Percentiles rank a stretch among this genome's conserved stretches.
phyloP scores from a whole-genome alignment of 2,329 filamentous ascomycete genomes.

The Fusarium stilboides region DNA sequence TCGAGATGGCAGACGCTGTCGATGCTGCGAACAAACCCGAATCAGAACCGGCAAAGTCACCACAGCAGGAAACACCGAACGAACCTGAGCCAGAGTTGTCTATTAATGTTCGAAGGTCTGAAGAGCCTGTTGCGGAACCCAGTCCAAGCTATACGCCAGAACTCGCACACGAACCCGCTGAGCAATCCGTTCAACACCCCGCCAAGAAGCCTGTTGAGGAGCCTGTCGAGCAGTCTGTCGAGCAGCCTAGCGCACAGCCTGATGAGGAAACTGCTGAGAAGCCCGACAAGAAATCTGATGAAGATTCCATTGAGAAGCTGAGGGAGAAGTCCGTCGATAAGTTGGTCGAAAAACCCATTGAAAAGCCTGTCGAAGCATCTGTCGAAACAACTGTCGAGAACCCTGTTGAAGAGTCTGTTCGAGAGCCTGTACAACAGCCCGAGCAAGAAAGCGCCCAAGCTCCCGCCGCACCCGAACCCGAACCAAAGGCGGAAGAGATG shows the following conservation, averaged over 20 bases:
- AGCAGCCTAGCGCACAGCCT: neutral
- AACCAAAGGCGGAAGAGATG: constrained; percentile 60
- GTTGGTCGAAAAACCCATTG: neutral
- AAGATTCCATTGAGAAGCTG: neutral
- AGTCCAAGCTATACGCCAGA: constrained; percentile 7
- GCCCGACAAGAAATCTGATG: neutral
- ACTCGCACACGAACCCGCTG: neutral
- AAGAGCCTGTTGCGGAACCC: constrained; percentile 16
- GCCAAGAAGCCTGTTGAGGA: neutral
- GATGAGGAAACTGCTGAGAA: neutral
- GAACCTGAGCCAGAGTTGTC: constrained; percentile 7
- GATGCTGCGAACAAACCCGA: constrained; percentile 7
- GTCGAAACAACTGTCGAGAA: constrained; percentile 1
- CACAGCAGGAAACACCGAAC: constrained; percentile 7
- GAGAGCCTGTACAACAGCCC: constrained; percentile 5
- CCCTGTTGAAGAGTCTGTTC: neutral
- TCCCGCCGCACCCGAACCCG: constrained; percentile 38
- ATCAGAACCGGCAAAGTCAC: neutral
- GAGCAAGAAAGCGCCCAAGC: constrained; percentile 7
- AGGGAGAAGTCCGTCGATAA: constrained; percentile 3
- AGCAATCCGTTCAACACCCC: neutral
- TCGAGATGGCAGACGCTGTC: constrained; percentile 46
- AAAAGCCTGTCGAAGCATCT: neutral
- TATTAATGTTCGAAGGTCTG: constrained; percentile 11
- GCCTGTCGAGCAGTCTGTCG: neutral